Evolutionary conservation across 139 green algal species (phyloP), one percentile per base, ranked within the genome.

Genomic region (Tetraselmis striata): DNA sequence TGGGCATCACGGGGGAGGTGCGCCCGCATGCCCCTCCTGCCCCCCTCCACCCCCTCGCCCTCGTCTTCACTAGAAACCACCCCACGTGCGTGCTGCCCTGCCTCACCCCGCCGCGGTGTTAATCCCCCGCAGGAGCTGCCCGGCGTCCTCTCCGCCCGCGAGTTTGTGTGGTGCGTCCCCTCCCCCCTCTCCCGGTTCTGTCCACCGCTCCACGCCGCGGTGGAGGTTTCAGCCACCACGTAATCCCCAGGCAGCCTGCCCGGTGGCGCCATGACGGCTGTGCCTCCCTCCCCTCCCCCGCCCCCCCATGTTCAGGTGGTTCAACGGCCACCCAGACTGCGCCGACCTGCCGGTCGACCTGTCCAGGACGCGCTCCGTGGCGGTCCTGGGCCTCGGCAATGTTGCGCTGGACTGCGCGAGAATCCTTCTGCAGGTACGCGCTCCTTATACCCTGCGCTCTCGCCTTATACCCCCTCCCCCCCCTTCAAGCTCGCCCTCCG

Each of bases 371-470:
- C 30, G 30, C 26, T 82, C 28, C 5, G 92, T 95, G 31, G 91
- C 88, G 18, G 88, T 97, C 0, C 84, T 90, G 1, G 93, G 93
- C 22, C 83, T 95, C 29, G 86, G 24, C 25, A 99, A 99, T 83
- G 96, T 99, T 2, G 95, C 96, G 0, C 82, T 99, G 81, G 96
- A 99, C 88, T 97, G 94, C 75, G 95, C 96, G 28, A 90, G 96
- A 0, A 80, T 99, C 29, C 90, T 99, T 85, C 88, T 98, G 80
- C 86, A 88, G 31, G 45, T 67, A 67, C 5, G 45, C n/a, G n/a
- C n/a, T n/a, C n/a, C n/a, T n/a, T n/a, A n/a, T n/a, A n/a, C n/a
- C n/a, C n/a, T n/a, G n/a, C n/a, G n/a, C n/a, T n/a, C n/a, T n/a
- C n/a, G n/a, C n/a, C n/a, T n/a, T n/a, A n/a, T n/a, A n/a, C n/a